Conservation (phyloP, 2,329 filamentous ascomycete species). For the Trichoderma guizhouense region DNA sequence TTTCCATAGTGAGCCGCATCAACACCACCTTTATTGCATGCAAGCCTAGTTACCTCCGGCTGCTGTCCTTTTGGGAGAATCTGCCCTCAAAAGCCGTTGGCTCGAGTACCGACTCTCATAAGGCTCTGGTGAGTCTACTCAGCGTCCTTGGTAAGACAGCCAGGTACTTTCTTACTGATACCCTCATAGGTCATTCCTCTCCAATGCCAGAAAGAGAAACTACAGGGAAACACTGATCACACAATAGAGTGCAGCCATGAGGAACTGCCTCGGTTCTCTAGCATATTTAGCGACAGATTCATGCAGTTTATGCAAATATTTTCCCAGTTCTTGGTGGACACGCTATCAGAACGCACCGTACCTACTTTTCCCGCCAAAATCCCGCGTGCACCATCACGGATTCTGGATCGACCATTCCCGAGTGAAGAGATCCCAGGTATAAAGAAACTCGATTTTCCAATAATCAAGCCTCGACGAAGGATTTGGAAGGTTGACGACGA, state of each 20-base stretch:
- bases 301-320: slow-evolving; percentile 20
- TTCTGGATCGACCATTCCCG: not conserved
- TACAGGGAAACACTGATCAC: slow-evolving; percentile 10
- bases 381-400: slow-evolving; percentile 6
- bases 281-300: slow-evolving; percentile 18
- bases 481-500: not conserved
- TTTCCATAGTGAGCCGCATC: slow-evolving; percentile 22
- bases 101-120: not conserved
- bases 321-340: slow-evolving; percentile 4
- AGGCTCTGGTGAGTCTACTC: not conserved
- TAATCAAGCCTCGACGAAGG: not conserved
- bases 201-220: not conserved
- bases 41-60: slow-evolving; percentile 8
- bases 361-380: not conserved
- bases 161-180: not conserved
- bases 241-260: slow-evolving; percentile 22
- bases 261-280: slow-evolving; percentile 22
- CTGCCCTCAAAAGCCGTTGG: not conserved
- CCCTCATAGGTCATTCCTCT: slow-evolving; percentile 2
- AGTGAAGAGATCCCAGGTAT: not conserved
- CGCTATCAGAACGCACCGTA: slow-evolving; percentile 2
- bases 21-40: slow-evolving; percentile 19
- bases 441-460: not conserved
- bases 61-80: slow-evolving; percentile 21
- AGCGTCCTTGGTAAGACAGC: not conserved